A percentile compares a stretch with the other conserved stretches of the same genome.
phyloP scores from a whole-genome alignment of 805 yeast genomes.

The Nakazawaea holstii region DNA sequence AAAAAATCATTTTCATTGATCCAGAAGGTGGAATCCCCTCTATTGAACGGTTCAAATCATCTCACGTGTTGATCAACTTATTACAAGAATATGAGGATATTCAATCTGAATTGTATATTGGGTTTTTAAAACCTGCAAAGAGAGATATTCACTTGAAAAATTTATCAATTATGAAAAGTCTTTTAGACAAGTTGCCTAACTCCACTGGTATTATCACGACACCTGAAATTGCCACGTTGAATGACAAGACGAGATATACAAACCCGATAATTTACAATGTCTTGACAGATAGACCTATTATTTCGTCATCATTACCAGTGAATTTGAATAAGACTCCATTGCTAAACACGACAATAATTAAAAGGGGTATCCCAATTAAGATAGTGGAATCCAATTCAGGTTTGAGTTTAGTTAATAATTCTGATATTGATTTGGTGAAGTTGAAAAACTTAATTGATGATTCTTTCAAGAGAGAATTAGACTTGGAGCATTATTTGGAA shows the following conservation, averaged over 20 bases:
- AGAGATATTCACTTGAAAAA: slow-evolving; percentile 61
- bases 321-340: slow-evolving; percentile 50
- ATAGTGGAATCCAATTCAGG: slow-evolving; percentile 28
- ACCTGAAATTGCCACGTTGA: slow-evolving; percentile 59
- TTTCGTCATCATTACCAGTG: slow-evolving; percentile 87
- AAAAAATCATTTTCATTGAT: slow-evolving; percentile 77
- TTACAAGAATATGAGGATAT: slow-evolving; percentile 75
- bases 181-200: slow-evolving; percentile 44
- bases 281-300: slow-evolving; percentile 84
- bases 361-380: slow-evolving; percentile 64
- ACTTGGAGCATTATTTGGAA: slow-evolving; percentile 57
- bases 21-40: slow-evolving; percentile 90
- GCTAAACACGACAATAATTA: slow-evolving; percentile 71
- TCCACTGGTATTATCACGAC: slow-evolving; percentile 85
- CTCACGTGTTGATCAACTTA: slow-evolving; percentile 84
- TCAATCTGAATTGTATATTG: slow-evolving; percentile 55
- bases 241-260: slow-evolving; percentile 27
- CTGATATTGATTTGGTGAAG: slow-evolving; percentile 46
- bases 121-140: slow-evolving; percentile 38
- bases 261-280: slow-evolving; percentile 90
- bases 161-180: slow-evolving; percentile 55
- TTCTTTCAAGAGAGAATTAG: slow-evolving; percentile 70
- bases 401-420: slow-evolving; percentile 27
- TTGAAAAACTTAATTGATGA: slow-evolving; percentile 63
- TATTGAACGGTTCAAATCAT: slow-evolving; percentile 67